phyloP scores from a whole-genome alignment of 2,329 filamentous ascomycete species.

The Capronia epimyces region DNA sequence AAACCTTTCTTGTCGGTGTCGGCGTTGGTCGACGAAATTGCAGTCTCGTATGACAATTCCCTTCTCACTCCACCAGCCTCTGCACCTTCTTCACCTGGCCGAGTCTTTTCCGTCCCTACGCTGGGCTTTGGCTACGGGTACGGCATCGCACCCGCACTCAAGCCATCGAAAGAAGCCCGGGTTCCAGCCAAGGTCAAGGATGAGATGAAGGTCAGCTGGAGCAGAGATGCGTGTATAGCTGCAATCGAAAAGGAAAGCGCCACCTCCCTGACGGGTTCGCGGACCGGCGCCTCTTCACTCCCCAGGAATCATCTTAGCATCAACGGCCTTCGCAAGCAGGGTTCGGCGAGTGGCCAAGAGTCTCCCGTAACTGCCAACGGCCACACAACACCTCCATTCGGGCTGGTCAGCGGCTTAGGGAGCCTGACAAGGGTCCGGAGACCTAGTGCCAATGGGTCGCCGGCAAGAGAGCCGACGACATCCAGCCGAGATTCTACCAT shows the following conservation, averaged over 20 bases:
- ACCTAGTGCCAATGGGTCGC: slow-evolving; percentile 36
- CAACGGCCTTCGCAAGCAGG: slow-evolving; percentile 19
- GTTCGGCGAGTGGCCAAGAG: slow-evolving; percentile 20
- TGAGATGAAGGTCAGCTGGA: slow-evolving; percentile 75
- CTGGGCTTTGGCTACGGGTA: slow-evolving; percentile 47
- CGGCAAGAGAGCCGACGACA: slow-evolving; percentile 32
- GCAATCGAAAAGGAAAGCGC: slow-evolving; percentile 61
- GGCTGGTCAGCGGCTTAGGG: slow-evolving; percentile 27
- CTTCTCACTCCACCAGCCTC: slow-evolving; percentile 62
- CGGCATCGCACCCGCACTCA: slow-evolving; percentile 33
- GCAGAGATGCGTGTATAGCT: slow-evolving; percentile 65
- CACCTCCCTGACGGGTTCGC: slow-evolving; percentile 70
- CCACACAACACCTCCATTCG: slow-evolving; percentile 22
- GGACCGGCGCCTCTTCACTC: slow-evolving; percentile 46
- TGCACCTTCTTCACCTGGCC: slow-evolving; percentile 63
- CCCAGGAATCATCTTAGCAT: slow-evolving; percentile 28
- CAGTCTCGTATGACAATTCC: slow-evolving; percentile 61
- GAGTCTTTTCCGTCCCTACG: slow-evolving; percentile 58
- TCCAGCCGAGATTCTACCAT: slow-evolving; percentile 44
- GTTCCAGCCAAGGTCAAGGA: slow-evolving; percentile 65
- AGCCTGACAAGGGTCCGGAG: slow-evolving; percentile 34
- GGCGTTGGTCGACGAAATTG: slow-evolving; percentile 68
- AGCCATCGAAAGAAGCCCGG: slow-evolving; percentile 43
- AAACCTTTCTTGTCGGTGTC: slow-evolving; percentile 70
- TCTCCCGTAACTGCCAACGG: slow-evolving; percentile 27